Evolutionary conservation across 768 basidiomycete genomes (phyloP).

Genomic region (Hortiboletus campestris): DNA sequence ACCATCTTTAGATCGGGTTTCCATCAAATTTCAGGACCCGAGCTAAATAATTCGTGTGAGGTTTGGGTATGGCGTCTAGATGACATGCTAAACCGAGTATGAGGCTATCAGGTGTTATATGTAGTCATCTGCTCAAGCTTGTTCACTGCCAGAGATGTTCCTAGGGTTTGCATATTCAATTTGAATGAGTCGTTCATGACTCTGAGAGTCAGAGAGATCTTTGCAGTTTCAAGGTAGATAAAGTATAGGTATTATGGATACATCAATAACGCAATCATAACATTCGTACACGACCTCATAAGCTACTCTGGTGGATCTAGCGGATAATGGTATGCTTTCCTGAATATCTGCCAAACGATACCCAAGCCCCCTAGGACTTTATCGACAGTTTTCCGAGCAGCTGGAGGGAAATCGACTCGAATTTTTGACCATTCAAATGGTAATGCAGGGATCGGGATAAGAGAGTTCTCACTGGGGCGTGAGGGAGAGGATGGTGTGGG

Average conservation of each 20-base stretch:
- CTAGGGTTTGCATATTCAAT: neutral
- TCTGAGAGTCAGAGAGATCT: too few species aligned
- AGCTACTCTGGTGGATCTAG: conserved; percentile 32
- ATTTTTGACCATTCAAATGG: conserved; percentile 33
- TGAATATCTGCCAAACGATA: conserved; percentile 30
- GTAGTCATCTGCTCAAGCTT: too few species aligned
- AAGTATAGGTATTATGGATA: conserved; percentile 6
- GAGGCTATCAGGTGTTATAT: too few species aligned
- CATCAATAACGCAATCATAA: conserved; percentile 5
- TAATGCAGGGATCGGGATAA: conserved; percentile 15
- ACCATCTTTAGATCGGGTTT: too few species aligned
- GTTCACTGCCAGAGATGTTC: neutral
- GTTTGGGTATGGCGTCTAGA: too few species aligned
- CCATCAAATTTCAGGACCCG: too few species aligned
- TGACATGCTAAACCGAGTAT: too few species aligned
- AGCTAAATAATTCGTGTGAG: too few species aligned
- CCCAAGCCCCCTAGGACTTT: conserved; percentile 26
- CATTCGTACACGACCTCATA: conserved; percentile 3
- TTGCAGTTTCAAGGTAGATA: too few species aligned
- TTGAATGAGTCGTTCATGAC: too few species aligned
- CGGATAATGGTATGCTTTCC: conserved; percentile 35
- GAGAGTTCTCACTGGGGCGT: conserved; percentile 16
- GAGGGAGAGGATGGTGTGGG: conserved; percentile 14
- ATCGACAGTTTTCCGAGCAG: conserved; percentile 24
- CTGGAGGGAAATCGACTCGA: conserved; percentile 24